Evolutionary conservation across 2,329 filamentous ascomycete species (phyloP).

Genomic region (Aspergillus sp.): DNA sequence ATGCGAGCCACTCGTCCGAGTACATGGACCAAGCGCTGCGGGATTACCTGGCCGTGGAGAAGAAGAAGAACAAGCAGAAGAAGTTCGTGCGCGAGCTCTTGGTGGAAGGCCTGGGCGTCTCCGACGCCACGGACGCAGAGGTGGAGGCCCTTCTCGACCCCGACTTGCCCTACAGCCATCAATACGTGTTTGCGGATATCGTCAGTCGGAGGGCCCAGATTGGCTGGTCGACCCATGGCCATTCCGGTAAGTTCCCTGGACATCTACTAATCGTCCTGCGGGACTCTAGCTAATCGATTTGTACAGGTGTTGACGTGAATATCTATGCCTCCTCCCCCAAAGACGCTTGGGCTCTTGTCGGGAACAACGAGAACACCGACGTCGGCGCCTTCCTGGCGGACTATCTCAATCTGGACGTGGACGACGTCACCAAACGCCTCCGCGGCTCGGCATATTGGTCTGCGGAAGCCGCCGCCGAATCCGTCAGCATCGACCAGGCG

Average conservation of each 20-base stretch:
- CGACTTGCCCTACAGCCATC: conserved; percentile 52
- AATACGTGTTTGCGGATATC: conserved; percentile 74
- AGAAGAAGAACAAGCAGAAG: conserved; percentile 47
- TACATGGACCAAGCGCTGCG: conserved; percentile 63
- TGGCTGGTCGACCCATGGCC: conserved; percentile 92
- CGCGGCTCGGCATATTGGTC: conserved; percentile 33
- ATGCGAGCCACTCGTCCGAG: conserved; percentile 72
- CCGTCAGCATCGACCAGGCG: conserved; percentile 14
- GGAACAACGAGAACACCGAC: conserved; percentile 94
- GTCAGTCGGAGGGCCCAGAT: conserved; percentile 83
- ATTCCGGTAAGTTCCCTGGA: conserved; percentile 52
- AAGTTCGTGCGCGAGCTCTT: conserved; percentile 70
- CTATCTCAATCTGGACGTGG: conserved; percentile 78
- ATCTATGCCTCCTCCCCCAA: conserved; percentile 79
- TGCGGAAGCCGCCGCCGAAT: conserved; percentile 1
- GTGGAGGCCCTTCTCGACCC: conserved; percentile 62
- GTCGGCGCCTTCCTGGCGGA: conserved; percentile 76
- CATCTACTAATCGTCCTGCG: not conserved
- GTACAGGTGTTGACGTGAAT: conserved; percentile 82
- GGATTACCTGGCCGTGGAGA: conserved; percentile 52
- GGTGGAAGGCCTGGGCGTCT: conserved; percentile 69
- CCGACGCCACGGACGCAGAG: conserved; percentile 69
- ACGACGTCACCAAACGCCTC: conserved; percentile 73
- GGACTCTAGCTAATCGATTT: not conserved
- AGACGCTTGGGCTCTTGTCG: conserved; percentile 61